phyloP scores from a whole-genome alignment of 352 stramenopile genomes.

The Stramenopiles sp. region DNA sequence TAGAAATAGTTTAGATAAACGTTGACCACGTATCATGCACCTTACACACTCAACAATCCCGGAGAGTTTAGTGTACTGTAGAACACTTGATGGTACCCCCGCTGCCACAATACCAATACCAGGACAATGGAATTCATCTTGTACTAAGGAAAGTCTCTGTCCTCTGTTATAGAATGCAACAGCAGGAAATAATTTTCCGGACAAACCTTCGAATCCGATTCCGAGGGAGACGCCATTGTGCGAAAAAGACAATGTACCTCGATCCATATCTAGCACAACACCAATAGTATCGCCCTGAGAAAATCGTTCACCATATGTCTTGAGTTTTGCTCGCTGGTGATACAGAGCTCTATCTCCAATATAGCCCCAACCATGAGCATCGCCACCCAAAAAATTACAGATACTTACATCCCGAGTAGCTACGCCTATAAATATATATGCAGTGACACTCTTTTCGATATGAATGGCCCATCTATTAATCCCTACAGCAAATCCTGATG shows the following conservation, averaged over 20 bases:
- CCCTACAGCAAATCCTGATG: slow-evolving; percentile 27
- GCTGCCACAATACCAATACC: background rate
- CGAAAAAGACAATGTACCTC: slow-evolving; percentile 80
- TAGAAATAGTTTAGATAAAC: too few species aligned
- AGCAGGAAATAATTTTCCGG: slow-evolving; percentile 44
- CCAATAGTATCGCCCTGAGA: slow-evolving; percentile 77
- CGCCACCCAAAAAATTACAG: slow-evolving; percentile 77
- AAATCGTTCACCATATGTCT: slow-evolving; percentile 39
- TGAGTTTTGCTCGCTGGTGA: slow-evolving; percentile 22
- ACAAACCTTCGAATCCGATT: slow-evolving; percentile 17
- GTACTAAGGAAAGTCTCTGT: too few species aligned
- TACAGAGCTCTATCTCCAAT: slow-evolving; percentile 94
- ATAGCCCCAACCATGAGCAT: slow-evolving; percentile 84
- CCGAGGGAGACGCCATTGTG: slow-evolving; percentile 42
- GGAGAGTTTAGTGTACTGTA: too few species aligned
- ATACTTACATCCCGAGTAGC: slow-evolving; percentile 46
- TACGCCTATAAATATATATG: slow-evolving; percentile 86
- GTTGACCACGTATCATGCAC: too few species aligned
- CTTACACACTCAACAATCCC: too few species aligned
- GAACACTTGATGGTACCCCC: too few species aligned
- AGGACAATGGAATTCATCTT: slow-evolving; percentile 24
- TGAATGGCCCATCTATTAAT: slow-evolving; percentile 35
- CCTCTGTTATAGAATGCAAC: slow-evolving; percentile 57
- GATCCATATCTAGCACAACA: slow-evolving; percentile 88
- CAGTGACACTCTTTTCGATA: slow-evolving; percentile 67